Percentiles rank a stretch among this genome's conserved stretches.
Evolutionary conservation across 2,329 filamentous ascomycete genomes (phyloP).

Genomic region (Dactylellina sp.): DNA sequence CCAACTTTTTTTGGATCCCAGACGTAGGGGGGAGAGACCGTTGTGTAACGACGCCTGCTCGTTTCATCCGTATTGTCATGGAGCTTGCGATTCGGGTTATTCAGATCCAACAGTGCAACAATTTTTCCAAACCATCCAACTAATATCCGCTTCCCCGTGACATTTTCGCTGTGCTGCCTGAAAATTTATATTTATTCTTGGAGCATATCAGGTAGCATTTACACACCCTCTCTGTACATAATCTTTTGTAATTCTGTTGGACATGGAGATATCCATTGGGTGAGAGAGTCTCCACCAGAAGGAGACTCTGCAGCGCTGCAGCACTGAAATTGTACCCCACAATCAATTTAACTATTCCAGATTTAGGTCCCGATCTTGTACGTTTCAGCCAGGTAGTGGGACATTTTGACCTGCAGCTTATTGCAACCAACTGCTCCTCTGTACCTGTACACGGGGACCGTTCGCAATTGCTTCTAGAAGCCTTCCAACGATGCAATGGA

Average conservation of each 20-base stretch:
- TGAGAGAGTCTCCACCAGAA: too few species aligned
- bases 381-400: neutral
- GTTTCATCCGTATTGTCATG: conserved; percentile 2
- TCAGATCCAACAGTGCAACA: neutral
- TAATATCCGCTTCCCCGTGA: neutral
- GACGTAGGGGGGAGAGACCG: too few species aligned
- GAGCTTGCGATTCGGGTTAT: neutral
- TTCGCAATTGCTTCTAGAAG: neutral
- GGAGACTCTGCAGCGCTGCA: too few species aligned
- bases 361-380: neutral
- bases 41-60: conserved; percentile 22
- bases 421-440: too few species aligned
- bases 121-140: neutral
- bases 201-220: neutral
- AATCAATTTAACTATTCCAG: neutral
- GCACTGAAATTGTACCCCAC: neutral
- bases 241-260: too few species aligned
- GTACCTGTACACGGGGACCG: too few species aligned
- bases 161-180: neutral
- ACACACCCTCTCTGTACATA: neutral
- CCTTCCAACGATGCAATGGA: neutral
- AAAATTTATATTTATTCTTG: too few species aligned
- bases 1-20: too few species aligned
- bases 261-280: neutral
- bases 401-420: neutral